Percentiles rank a stretch among this genome's conserved stretches.
phyloP scores from a whole-genome alignment of 441 rosid genomes.

The Isatis lusitanica region DNA sequence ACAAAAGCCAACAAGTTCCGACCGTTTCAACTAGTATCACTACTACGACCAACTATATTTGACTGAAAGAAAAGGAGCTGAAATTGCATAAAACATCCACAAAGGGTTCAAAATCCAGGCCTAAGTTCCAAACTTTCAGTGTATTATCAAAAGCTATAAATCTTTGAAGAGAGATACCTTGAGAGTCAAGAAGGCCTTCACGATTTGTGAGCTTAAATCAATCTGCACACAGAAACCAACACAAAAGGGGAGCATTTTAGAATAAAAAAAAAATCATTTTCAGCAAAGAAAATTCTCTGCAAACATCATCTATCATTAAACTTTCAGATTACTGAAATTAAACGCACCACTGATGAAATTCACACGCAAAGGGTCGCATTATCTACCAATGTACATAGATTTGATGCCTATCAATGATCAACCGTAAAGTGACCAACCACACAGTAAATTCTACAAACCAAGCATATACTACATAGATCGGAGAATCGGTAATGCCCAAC shows the following conservation, averaged over 20 bases:
- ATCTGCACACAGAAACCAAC: conserved; percentile 60
- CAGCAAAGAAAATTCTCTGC: conserved; percentile 9
- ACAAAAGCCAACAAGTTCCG: conserved; percentile 1
- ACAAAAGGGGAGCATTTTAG: neutral
- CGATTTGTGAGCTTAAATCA: conserved; percentile 84
- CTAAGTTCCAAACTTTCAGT: neutral
- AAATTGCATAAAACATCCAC: neutral
- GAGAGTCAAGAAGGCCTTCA: conserved; percentile 78
- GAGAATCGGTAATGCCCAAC: neutral
- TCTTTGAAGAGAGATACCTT: conserved; percentile 53
- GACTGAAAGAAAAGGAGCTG: neutral
- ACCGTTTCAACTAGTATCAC: neutral
- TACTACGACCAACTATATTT: neutral
- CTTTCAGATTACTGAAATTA: conserved; percentile 5
- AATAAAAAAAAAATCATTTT: neutral
- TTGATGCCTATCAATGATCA: neutral
- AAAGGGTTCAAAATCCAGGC: neutral
- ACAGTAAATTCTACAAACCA: neutral
- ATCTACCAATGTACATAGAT: neutral
- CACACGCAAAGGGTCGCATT: neutral
- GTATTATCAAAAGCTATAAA: neutral
- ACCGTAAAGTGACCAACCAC: neutral
- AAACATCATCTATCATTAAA: neutral
- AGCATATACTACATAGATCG: conserved; percentile 5
- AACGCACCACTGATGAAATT: neutral